phyloP scores from a whole-genome alignment of 148 eudicot species.

The Chenopodium suecicum region DNA sequence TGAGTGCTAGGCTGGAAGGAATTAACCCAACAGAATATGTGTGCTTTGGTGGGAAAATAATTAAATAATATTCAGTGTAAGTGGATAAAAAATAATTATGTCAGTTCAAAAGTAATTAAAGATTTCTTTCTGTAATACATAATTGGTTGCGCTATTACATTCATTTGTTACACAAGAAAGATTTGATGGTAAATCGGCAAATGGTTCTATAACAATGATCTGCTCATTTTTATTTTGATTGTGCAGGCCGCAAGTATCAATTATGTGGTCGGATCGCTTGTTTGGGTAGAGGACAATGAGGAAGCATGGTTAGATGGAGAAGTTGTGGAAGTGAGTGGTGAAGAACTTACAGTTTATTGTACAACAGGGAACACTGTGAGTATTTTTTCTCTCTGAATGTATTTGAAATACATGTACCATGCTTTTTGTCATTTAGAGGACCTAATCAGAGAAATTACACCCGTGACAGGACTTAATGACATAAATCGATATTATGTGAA shows the following conservation, averaged over 20 bases:
- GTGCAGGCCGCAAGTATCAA: constrained; percentile 48
- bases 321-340: constrained; percentile 68
- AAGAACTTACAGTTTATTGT: constrained; percentile 50
- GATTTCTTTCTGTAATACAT: not conserved
- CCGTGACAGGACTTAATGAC: not conserved
- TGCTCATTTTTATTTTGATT: not conserved
- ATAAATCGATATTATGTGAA: not conserved
- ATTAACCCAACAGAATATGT: no score
- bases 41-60: not conserved
- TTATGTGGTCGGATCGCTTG: constrained; percentile 72
- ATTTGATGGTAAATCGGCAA: not conserved
- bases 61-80: no score
- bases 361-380: constrained; percentile 47
- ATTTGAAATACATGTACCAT: not conserved
- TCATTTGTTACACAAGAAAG: not conserved
- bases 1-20: no score
- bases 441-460: not conserved
- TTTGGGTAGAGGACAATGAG: constrained; percentile 93
- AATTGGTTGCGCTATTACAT: not conserved
- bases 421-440: not conserved
- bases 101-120: not conserved
- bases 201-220: not conserved
- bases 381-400: constrained; percentile 12
- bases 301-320: constrained; percentile 90
- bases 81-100: not conserved